Base-by-base conservation (phyloP, 169 alveolate species). In the Cryptosporidium sp. region DNA sequence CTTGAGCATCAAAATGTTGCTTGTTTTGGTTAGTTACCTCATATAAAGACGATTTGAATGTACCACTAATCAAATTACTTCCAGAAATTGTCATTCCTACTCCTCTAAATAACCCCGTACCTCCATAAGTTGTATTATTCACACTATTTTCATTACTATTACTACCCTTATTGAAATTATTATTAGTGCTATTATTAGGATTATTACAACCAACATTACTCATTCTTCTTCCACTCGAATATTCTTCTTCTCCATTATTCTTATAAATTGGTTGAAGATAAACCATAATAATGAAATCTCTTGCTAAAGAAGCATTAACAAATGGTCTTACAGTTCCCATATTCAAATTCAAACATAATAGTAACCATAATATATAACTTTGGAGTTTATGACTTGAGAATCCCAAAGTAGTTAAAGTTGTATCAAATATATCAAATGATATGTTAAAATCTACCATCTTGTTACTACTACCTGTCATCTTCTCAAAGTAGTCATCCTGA, bases 391-490 rank as follows among this genome's bases (percentile, higher is more conserved):
- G 86, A 21, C 71, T 73, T 3, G 86, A 73, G 35, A 73, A 73
- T 33, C 86, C 86, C 16, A 73, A 37, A n/a, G 86, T 42, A 18
- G 86, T 58, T n/a, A 73, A 35, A 14, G 86, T 39, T 5, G 70
- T 48, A 58, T 73, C 86, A 31, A 73, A 73, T 56, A 73, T 60
- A 14, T 73, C 86, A 73, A 73, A 73, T 31, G 86, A 73, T 31
- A 73, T 73, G 18, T 73, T 73, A 44, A 56, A 73, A 9, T 35
- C 48, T 6, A 39, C 26, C 45, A 35, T 9, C 21, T 39, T 56
- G 39, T 1, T 37, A n/a, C 53, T 60, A 14, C 39, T 60, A 10
- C 70, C 70, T 9, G 86, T 56, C 70, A 73, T 60, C 37, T 58
- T 31, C 29, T 53, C 70, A 35, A 73, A 58, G 42, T 56, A 37